Base-by-base conservation (phyloP, 352 stramenopile genomes). In the Blastocystis sp. region DNA sequence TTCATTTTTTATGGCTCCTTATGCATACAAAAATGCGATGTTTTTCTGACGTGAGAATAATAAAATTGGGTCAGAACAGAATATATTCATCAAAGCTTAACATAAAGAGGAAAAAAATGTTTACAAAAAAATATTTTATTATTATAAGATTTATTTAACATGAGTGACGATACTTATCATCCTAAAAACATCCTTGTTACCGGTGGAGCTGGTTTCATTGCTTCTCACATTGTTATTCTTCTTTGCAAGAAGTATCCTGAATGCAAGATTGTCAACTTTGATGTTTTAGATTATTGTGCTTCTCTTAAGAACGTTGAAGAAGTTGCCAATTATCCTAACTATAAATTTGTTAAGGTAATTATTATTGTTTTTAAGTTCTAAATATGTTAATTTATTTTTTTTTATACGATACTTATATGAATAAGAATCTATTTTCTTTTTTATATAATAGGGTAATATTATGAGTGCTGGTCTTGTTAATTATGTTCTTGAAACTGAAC, bases 221-320 rank as follows among this genome's bases (percentile, higher is more conserved):
- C 81, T 24, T 95, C 84, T 43, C 88, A 98, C 75, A 80, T 94
- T 0, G 84, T 94, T 54, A 88, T 93, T 46, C 72, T 92, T 54
- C 75, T 98, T 7, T 83, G 85, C 6, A 87, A 92, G 72, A 87
- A 84, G 66, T 95, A 95, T 65, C 86, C 88, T 4, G 48, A 93
- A 45, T 94, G 94, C 73, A 94, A 94, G 58, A 80, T 97, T 37
- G 78, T 96, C 28, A 91, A 93, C 54, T 78, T 93, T 47, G 85
- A 95, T 72, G 82, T 49, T 13, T 41, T 75, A 21, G 79, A 84
- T 66, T 85, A 88, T 70, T 87, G 80, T 68, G 76, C 80, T 48
- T 89, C 78, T 57, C 58, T 88, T 28, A 79, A 75, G 42, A 92
- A 90, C 68, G 66, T 92, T 1, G 67, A 77, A 7, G 73, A 77